These are phyloP conservation scores for Alloascoidea africana DNA, from an alignment of 805 yeast species.

Conservation along the genomic window DNA sequence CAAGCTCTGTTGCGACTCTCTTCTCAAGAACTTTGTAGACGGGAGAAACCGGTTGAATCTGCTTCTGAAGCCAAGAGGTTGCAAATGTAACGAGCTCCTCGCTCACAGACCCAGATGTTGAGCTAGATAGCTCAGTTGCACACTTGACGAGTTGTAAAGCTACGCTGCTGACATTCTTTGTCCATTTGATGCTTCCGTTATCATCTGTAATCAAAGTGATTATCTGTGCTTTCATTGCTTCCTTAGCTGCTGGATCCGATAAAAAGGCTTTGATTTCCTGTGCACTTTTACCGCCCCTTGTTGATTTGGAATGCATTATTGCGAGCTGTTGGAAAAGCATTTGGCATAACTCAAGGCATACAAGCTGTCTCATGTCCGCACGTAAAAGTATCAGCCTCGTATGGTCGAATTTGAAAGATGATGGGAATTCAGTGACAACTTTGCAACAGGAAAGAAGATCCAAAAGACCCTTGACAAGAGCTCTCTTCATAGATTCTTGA, in stretches of 20 bases:
- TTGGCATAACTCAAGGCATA: constrained; percentile 54
- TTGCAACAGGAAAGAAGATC: constrained; percentile 57
- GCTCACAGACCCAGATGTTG: constrained; percentile 9
- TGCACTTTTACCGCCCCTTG: constrained; percentile 12
- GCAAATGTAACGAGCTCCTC: constrained; percentile 40
- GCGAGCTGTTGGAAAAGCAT: constrained; percentile 50
- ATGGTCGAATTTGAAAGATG: constrained; percentile 65
- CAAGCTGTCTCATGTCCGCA: constrained; percentile 67
- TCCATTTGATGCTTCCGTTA: constrained; percentile 77
- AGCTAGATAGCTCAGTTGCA: background rate
- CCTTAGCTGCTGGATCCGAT: background rate
- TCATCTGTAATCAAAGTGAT: constrained; percentile 67
- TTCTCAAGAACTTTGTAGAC: constrained; percentile 24
- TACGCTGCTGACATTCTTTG: constrained; percentile 46
- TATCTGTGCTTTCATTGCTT: constrained; percentile 43
- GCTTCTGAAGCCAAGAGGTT: constrained; percentile 63
- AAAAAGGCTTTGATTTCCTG: no score
- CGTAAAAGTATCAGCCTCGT: constrained; percentile 57
- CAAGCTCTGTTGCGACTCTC: no score
- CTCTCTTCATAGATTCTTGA: background rate
- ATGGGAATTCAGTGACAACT: constrained; percentile 67
- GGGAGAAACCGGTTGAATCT: constrained; percentile 62
- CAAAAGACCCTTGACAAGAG: constrained; percentile 13
- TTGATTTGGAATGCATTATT: constrained; percentile 6
- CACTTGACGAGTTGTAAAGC: background rate